Conservation (phyloP, 192 early-diverging fungal species). For the Entophlyctis luteolus region DNA sequence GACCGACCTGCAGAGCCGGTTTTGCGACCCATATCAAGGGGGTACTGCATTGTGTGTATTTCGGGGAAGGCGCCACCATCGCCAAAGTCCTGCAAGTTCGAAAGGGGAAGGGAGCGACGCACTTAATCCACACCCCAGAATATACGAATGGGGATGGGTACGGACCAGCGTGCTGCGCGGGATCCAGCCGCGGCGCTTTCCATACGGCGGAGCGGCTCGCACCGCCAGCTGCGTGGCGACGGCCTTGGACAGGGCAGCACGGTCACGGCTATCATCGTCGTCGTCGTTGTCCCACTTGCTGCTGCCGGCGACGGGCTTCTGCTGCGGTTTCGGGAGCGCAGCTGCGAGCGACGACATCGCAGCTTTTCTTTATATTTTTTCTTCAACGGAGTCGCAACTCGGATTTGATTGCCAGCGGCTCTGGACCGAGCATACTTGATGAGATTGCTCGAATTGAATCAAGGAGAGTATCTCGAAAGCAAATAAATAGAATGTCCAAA, state of each 20-base stretch:
- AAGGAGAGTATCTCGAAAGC: no score
- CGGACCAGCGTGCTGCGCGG: slow-evolving; percentile 59
- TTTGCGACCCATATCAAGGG: slow-evolving; percentile 87
- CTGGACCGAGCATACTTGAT: no score
- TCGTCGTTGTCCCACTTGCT: slow-evolving; percentile 41
- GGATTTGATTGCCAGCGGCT: no score
- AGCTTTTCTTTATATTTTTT: background rate
- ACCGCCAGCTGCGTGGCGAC: slow-evolving; percentile 7
- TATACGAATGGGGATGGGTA: background rate
- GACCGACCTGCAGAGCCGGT: slow-evolving; percentile 38
- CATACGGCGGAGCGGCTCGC: slow-evolving; percentile 67
- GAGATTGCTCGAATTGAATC: no score
- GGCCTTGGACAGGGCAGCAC: background rate
- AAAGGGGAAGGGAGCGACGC: background rate
- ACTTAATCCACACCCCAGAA: background rate
- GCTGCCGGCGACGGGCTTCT: background rate
- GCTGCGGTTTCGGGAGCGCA: background rate
- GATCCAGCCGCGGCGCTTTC: slow-evolving; percentile 71
- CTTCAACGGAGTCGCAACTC: background rate
- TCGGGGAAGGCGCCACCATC: slow-evolving; percentile 98
- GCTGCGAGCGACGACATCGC: background rate
- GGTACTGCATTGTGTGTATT: slow-evolving; percentile 86
- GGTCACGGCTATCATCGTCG: background rate
- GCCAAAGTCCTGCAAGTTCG: slow-evolving; percentile 70
- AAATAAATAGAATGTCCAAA: no score